Base-by-base conservation (phyloP, 2,329 filamentous ascomycete species). In the Aspergillus chevalieri region DNA sequence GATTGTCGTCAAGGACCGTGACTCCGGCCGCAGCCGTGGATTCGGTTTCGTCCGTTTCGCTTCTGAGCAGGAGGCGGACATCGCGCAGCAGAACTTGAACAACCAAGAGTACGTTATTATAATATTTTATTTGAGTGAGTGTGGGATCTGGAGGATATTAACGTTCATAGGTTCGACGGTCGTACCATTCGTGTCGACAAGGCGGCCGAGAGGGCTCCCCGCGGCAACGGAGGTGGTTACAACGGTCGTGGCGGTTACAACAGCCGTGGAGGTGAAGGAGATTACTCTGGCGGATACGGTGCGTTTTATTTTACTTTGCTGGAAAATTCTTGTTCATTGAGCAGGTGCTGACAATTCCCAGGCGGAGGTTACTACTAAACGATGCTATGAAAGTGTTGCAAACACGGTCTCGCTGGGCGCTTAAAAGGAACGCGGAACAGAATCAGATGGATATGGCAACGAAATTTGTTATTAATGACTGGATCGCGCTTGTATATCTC, bases 1-100 rank as follows among this genome's bases (percentile, higher is more conserved):
- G 92, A 88, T 95, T 55, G 92, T 98, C 60, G 91, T 97, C 64
- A 97, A 95, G 77, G 92, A 98, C 72, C 89, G 91, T 65, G 92
- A 97, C 68, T 96, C 92, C 65, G 88, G 89, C 63, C 89, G 92
- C 71, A 96, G 91, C 79, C 89, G 93, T 71, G 93, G 93, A 53
- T 98, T 97, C 70, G 93, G 93, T 44, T 97, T 97, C 71, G 92
- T 98, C 56, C 87, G 91, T 62, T 98, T 92, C 74, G 75, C 82
- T 46, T 68, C 52, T 45, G 69, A 70, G 4, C 57, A 50, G 14
- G 73, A 75, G 46, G 72, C 73, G 6, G 68, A 74, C 30, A 61
- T 64, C 28, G 73, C 73, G 6, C 67, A 72, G 59, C 58, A 58
- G 19, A 64, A 57, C 6, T 73, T 75, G 73, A 74, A 72, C 61